Conservation (phyloP, 1,139 yeast species). For the Candida sanyaensis region DNA sequence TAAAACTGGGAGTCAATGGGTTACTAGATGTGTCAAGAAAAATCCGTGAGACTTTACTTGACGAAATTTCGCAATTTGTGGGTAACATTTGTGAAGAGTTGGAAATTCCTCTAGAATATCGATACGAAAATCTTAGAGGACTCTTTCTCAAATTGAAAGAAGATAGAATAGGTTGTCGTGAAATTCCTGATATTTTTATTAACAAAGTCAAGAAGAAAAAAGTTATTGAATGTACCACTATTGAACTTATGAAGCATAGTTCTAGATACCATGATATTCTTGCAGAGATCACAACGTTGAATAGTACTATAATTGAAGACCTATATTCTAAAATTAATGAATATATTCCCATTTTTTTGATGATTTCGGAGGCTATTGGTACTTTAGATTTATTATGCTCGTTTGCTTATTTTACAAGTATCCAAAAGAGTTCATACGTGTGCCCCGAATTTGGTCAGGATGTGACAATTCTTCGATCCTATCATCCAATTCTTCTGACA, state of each 20-base stretch:
- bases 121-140: conserved; percentile 38
- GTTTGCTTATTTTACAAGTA: conserved; percentile 26
- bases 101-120: conserved; percentile 25
- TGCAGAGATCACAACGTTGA: conserved; percentile 39
- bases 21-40: conserved; percentile 46
- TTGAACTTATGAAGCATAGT: conserved; percentile 42
- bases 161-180: conserved; percentile 7
- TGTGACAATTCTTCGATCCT: conserved; percentile 28
- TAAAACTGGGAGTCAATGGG: conserved; percentile 45
- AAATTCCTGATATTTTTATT: conserved; percentile 32
- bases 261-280: conserved; percentile 38
- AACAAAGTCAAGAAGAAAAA: conserved; percentile 30
- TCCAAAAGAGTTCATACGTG: conserved; percentile 22
- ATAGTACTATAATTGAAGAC: conserved; percentile 37
- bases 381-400: conserved; percentile 42
- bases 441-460: conserved; percentile 34
- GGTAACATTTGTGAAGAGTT: conserved; percentile 20
- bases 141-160: conserved; percentile 32
- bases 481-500: conserved; percentile 43
- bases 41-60: conserved; percentile 35
- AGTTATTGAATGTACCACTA: conserved; percentile 40
- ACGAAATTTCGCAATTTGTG: conserved; percentile 31
- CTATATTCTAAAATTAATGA: conserved; percentile 24
- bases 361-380: conserved; percentile 47
- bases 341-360: conserved; percentile 35